These are phyloP conservation scores for Nannizziopsis arthrosporioides DNA, from an alignment of 2,329 filamentous ascomycete genomes.

Conservation along the genomic window DNA sequence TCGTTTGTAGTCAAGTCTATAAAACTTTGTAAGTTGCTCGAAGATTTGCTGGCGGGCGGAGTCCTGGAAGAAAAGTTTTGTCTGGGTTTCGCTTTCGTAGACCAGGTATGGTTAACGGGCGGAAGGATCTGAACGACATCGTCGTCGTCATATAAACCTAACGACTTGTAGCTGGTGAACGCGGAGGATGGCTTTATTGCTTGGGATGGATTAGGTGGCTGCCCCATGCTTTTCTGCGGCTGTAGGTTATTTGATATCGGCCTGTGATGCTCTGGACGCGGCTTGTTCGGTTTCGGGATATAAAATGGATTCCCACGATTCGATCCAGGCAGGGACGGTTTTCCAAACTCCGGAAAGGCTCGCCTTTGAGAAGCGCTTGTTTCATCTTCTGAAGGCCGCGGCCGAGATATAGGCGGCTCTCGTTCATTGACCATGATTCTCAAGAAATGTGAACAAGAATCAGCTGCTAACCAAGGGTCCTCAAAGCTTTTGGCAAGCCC, in stretches of 20 bases:
- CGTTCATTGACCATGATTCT: conserved; percentile 43
- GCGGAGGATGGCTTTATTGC: conserved; percentile 27
- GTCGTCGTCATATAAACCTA: conserved; percentile 19
- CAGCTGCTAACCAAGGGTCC: not conserved
- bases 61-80: conserved; percentile 44
- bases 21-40: conserved; percentile 36
- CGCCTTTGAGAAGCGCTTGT: conserved; percentile 25
- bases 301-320: conserved; percentile 40
- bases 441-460: not conserved
- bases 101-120: conserved; percentile 39
- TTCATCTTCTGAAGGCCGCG: conserved; percentile 27
- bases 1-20: conserved; percentile 40
- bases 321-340: conserved; percentile 44
- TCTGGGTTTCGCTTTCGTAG: conserved; percentile 40
- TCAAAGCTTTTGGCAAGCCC: not conserved
- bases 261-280: conserved; percentile 42
- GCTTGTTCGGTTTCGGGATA: conserved; percentile 39
- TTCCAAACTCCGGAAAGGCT: conserved; percentile 45
- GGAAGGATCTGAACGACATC: conserved; percentile 36
- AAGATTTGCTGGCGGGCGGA: conserved; percentile 29
- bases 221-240: conserved; percentile 17
- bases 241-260: conserved; percentile 16
- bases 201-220: conserved; percentile 31
- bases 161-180: conserved; percentile 24
- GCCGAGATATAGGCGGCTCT: conserved; percentile 32